Evolutionary conservation across 1,284 basidiomycete species (phyloP), one percentile per base, ranked within the genome.

Genomic region (Tylopilus orsonianus): DNA sequence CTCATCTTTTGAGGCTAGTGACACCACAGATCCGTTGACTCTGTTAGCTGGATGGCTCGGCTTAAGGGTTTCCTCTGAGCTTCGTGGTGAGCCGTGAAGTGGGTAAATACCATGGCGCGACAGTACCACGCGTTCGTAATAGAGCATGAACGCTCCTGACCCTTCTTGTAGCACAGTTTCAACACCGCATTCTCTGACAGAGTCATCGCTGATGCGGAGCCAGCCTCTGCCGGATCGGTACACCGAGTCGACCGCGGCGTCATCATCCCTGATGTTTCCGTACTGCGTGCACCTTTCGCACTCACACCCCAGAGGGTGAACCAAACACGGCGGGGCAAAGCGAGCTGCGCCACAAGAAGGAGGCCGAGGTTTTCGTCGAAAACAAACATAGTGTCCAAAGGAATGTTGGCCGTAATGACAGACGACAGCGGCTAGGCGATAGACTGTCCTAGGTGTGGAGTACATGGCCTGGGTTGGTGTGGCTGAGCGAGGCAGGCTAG

Each of bases 361-460:
- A 16, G 72, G 66, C 19, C 75, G 74, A 0, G 92, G 92, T 66
- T 87, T 87, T 32, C 93, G 75, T n/a, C 93, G 77, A 65, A 84
- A 94, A 55, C 89, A 91, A 53, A 96, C 80, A 63, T 94, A 97
- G 66, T 97, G 94, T 2, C 94, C 93, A 61, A 88, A 94, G 6
- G 83, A 86, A 61, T 95, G 92, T 50, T 84, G 81, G 16, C 93
- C 93, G 64, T 86, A 93, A 69, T 97, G 93, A 58, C 92, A 90
- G 8, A 97, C 91, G 23, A 90, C 81, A 9, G 89, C 83, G 3
- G 83, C 70, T 23, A 97, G 79, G 30, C 90, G 80, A 66, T 96
- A 97, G 29, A 93, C 71, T 10, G 80, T 83, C 38, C 83, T 74
- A 24, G 75, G 72, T 13, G 71, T 64, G 5, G 75, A 59, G 54